Evolutionary conservation across 75 land plant species (phyloP), one percentile per base, ranked within the genome.

Genomic region (Pinus albicaulis): DNA sequence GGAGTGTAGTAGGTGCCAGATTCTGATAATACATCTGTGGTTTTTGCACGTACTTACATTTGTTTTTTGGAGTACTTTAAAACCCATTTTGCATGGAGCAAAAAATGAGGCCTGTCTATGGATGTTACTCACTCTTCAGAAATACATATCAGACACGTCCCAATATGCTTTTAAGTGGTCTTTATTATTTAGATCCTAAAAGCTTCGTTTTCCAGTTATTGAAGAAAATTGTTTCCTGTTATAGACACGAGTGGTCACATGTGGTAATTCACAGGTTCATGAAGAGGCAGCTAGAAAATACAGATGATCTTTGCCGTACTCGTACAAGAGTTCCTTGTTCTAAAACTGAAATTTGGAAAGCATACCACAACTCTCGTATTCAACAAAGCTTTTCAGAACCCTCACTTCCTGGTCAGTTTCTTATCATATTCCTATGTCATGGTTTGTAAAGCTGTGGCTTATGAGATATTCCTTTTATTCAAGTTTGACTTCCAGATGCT

Each of bases 221-320:
- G 38, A 28, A 70, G 72, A 6, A 23, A 23, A 22, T 70, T 22
- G 23, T 74, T 23, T 77, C 52, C 79, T 55, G 14, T 58, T 77
- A 57, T 26, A n/a, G 79, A 31, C n/a, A 76, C 23, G 25, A 55
- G 61, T 61, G 52, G 26, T 56, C 52, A n/a, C 34, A 34, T 20
- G 22, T 56, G 55, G 53, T 41, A 68, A 68, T 20, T 41, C n/a
- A 68, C 65, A 84, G 86, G 58, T 59, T 71, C 66, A 84, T 84
- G 85, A 82, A 86, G 86, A 63, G 77, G 60, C 86, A 84, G 80
- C 52, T 84, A 31, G 76, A 80, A 57, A 55, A 77, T 52, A 84
- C 86, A 63, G 66, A 59, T 57, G 80, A 82, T 61, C 74, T 84
- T 60, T 74, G 86, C 58, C 80, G 86, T 20, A 70, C 74, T 16